Evolutionary conservation across 257 asterid species (phyloP), one percentile per base, ranked within the genome.

Genomic region (Penstemon newberryi): DNA sequence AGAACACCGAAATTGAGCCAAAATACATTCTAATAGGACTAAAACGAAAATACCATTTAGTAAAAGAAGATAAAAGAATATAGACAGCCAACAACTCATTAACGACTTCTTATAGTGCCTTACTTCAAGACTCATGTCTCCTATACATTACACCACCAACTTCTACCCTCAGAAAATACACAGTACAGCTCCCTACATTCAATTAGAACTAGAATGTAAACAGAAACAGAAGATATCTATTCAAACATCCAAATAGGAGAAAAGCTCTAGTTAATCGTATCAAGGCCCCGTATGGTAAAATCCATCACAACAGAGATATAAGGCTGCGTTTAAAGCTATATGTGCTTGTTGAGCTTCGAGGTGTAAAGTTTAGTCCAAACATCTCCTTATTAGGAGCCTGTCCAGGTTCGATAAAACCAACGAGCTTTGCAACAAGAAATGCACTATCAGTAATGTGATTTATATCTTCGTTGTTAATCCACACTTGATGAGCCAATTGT

Each of bases 281-380:
- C 51, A 55, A 72, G 60, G 15, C 50, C 54, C 60, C 55, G 55
- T 62, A 25, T 25, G 33, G 33, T 25, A n/a, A 65, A 60, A 67
- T 59, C 63, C 54, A 69, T 83, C 78, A 88, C 71, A 92, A 72
- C 47, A 90, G 71, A 66, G 96, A 81, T 10, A 82, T 70, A 77
- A 90, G 55, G 72, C 89, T 83, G 37, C 87, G 85, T 49, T 73
- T 86, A 70, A 90, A 86, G 73, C 92, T 88, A 63, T 79, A 79
- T 53, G 73, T 69, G 57, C 81, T 75, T 49, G 86, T 58, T 7
- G 95, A 42, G 64, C 67, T 51, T 12, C 83, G 82, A 8, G 98
- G 90, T 3, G 95, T 68, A 69, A 94, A 91, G 69, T 89, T 82
- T 33, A 94, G 87, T 42, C 96, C 96, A 62, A 94, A 89, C 96